Base-by-base conservation (phyloP, 108 stramenopile genomes). In the Skeletonema menzelii region DNA sequence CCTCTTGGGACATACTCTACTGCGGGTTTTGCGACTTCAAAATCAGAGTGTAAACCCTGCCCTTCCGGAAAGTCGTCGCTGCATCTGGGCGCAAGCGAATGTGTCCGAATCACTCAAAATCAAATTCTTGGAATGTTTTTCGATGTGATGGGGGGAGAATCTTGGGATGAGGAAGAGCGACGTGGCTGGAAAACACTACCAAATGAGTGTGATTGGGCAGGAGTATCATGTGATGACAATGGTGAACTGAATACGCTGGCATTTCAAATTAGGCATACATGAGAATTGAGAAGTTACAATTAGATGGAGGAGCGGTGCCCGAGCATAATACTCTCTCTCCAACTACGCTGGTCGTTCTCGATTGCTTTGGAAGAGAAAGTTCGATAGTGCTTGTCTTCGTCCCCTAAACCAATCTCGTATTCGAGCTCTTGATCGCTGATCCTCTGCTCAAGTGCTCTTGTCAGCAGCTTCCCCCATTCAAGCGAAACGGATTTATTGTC, bases 41-140 rank as follows among this genome's bases (percentile, higher is more conserved):
- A 53, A 13, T 72, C 65, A 8, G 82, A 77, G 5, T 90, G 88
- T 65, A 82, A 56, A 55, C 62, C 47, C 11, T 90, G 88, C 62
- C 85, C 82, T 0, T 59, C 70, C 4, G 88, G 86, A 27, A 20
- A 68, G 34, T 82, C 83, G 7, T 85, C 83, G 7, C 42, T 85
- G 22, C 84, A 86, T 64, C 57, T 87, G 19, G 88, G 88, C 4
- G 69, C 70, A 28, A 59, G 47, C 4, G 8, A 34, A 2, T 87
- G 88, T 47, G 35, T 73, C 5, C 8, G 35, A 35, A 57, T 87
- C 14, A 59, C 75, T 1, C 75, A 76, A 24, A 49, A 62, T 24
- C 86, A 90, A 46, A 70, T 87, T 24, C 63, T 90, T 17, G 32
- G 53, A 27, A 90, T 90, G 62, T 80, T 87, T 30, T 87, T 69